Percentiles rank a stretch among this genome's conserved stretches.
Conservation (phyloP, 202 grass and related monocot species). For the Schoenoplectus tabernaemontani region DNA sequence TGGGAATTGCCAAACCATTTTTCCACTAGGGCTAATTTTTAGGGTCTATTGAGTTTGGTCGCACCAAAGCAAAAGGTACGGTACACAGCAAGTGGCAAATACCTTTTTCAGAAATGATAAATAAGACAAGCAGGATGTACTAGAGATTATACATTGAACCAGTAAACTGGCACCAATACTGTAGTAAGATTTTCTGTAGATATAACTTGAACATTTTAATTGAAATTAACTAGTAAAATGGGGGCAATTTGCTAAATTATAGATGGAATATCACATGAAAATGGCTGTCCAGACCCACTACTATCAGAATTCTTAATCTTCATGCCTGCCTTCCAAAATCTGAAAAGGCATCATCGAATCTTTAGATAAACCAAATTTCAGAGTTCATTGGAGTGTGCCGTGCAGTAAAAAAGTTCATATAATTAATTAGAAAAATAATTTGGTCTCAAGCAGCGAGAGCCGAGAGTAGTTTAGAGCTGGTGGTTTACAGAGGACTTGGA, state of each 20-base stretch:
- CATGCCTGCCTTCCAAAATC: not conserved
- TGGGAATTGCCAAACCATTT: conserved; percentile 17
- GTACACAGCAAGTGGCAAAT: not conserved
- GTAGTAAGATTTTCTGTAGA: not conserved
- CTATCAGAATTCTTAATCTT: too few species aligned
- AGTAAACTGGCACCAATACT: too few species aligned
- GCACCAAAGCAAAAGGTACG: not conserved
- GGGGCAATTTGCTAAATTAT: too few species aligned
- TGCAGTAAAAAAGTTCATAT: not conserved
- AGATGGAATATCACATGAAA: too few species aligned
- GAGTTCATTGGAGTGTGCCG: not conserved
- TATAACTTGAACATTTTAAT: not conserved
- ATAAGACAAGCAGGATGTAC: not conserved
- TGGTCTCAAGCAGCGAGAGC: not conserved
- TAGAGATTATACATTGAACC: too few species aligned
- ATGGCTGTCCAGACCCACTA: not conserved
- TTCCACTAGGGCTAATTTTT: conserved; percentile 22
- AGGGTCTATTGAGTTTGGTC: conserved; percentile 5
- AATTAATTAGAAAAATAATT: not conserved
- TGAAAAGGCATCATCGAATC: not conserved
- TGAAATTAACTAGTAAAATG: too few species aligned
- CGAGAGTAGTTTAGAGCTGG: not conserved
- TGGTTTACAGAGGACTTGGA: not conserved
- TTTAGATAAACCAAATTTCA: too few species aligned
- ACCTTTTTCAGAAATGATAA: not conserved